Base-by-base conservation (phyloP, 108 stramenopile genomes). In the Cyclotella cryptica region DNA sequence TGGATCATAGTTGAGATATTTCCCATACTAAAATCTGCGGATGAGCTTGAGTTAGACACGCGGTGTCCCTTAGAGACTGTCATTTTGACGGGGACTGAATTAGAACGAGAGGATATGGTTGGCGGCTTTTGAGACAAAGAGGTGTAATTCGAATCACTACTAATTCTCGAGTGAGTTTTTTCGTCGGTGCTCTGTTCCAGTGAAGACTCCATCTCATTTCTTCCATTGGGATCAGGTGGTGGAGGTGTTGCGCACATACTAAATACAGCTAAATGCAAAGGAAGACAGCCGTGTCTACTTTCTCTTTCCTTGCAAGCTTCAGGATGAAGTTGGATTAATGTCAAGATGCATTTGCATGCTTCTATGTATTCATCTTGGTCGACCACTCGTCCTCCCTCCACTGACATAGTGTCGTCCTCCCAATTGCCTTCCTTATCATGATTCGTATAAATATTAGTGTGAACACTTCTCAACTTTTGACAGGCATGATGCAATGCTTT, bases 271-370 rank as follows among this genome's bases (percentile, higher is more conserved):
- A 96, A 71, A 82, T 96, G 95, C 28, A 96, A 51, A 3, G 95
- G 95, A 65, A 96, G 71, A 78, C 95, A 96, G 11, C 95, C 95
- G 61, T 96, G 95, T 29, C 93, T 85, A n/a, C 89, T 86, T 55
- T 96, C 95, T 63, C 95, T 77, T 66, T 80, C 80, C 66, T 85
- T 78, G 17, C 90, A 90, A 27, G 93, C 92, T 55, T 93, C 91
- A 10, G 95, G 95, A 64, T 93, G 89, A 12, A 92, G 19, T 44
- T 74, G 55, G 10, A 96, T 70, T 12, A 96, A 72, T 7, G 79
- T 61, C 21, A 93, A 71, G 66, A 96, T 92, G 59, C 89, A 88
- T 66, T 88, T 85, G 71, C 91, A 92, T 14, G 93, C 90, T 63
- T 88, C 87, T 45, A 95, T 80, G 67, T 88, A 95, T 58, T 89